Percentiles rank a stretch among this genome's conserved stretches.
phyloP scores from a whole-genome alignment of 2,329 filamentous ascomycete species.

The Colletotrichum lindemuthianum region DNA sequence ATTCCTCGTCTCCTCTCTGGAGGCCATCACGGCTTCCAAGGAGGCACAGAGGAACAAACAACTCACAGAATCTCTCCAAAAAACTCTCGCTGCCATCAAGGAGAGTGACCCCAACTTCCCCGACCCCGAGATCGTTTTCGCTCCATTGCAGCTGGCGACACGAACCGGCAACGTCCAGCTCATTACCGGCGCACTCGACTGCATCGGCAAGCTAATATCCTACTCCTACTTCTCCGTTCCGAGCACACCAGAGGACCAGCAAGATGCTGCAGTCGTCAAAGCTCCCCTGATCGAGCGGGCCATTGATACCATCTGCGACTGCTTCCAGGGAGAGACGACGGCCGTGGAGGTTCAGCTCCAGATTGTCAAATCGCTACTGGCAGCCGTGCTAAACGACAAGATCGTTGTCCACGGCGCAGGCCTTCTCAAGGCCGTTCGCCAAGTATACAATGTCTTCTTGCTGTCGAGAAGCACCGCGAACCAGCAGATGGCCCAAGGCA shows the following conservation, averaged over 20 bases:
- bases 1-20: slow-evolving; percentile 93
- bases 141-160: slow-evolving; percentile 88
- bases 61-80: slow-evolving; percentile 82
- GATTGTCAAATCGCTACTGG: slow-evolving; percentile 95
- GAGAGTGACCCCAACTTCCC: slow-evolving; percentile 83
- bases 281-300: slow-evolving; percentile 93
- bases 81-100: slow-evolving; percentile 86
- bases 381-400: slow-evolving; percentile 97
- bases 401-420: slow-evolving; percentile 98
- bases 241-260: slow-evolving; percentile 52
- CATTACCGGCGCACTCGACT: slow-evolving; percentile 91
- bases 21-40: slow-evolving; percentile 90
- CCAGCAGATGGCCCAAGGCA: slow-evolving; percentile 96
- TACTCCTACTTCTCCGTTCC: slow-evolving; percentile 96
- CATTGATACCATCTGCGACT: slow-evolving; percentile 99
- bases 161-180: slow-evolving; percentile 86
- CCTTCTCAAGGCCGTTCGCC: slow-evolving; percentile 92
- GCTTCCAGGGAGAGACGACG: slow-evolving; percentile 96
- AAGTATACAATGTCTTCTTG: slow-evolving; percentile 99
- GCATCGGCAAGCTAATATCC: slow-evolving; percentile 98
- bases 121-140: slow-evolving; percentile 91
- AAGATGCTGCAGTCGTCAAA: slow-evolving; percentile 60
- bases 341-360: slow-evolving; percentile 93
- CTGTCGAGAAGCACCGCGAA: slow-evolving; percentile 93
- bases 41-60: slow-evolving; percentile 90